Conservation (phyloP, 257 asterid genomes). For the Coffea eugenioides region DNA sequence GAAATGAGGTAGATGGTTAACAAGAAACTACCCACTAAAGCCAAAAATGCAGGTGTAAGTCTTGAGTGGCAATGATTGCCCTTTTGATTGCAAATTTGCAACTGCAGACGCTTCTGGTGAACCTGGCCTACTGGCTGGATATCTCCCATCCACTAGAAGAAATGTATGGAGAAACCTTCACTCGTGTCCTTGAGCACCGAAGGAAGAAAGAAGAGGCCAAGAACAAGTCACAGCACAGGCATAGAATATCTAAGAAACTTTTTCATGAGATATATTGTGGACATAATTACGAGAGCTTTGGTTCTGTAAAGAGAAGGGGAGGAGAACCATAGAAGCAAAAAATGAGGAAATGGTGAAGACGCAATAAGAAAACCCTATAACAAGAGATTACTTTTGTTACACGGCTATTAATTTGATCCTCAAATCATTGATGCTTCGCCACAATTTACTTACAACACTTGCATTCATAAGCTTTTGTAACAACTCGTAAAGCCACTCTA, state of each 20-base stretch:
- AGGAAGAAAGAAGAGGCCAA: not conserved
- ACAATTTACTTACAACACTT: too few relatives aligned
- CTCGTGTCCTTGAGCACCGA: not conserved
- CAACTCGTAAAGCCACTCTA: too few relatives aligned
- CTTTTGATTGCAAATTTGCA: conserved; percentile 9
- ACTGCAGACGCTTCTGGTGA: not conserved
- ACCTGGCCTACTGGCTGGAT: conserved; percentile 4
- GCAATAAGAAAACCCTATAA: too few relatives aligned
- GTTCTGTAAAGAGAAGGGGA: too few relatives aligned
- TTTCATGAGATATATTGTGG: too few relatives aligned
- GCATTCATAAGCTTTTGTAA: too few relatives aligned
- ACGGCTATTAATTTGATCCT: too few relatives aligned
- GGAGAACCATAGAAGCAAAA: not conserved
- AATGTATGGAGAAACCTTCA: not conserved
- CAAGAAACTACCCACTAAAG: conserved; percentile 9
- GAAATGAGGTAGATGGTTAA: not conserved
- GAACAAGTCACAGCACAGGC: not conserved
- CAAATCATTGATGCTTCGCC: too few relatives aligned
- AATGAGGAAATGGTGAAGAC: not conserved
- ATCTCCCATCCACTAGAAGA: not conserved
- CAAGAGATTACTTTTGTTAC: too few relatives aligned
- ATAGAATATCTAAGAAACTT: not conserved
- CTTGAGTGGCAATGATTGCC: conserved; percentile 13
- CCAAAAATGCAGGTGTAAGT: conserved; percentile 1
- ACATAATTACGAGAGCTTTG: too few relatives aligned